These are phyloP conservation scores for Themeda triandra DNA, from an alignment of 176 grass and related monocot species.

Conservation along the genomic window DNA sequence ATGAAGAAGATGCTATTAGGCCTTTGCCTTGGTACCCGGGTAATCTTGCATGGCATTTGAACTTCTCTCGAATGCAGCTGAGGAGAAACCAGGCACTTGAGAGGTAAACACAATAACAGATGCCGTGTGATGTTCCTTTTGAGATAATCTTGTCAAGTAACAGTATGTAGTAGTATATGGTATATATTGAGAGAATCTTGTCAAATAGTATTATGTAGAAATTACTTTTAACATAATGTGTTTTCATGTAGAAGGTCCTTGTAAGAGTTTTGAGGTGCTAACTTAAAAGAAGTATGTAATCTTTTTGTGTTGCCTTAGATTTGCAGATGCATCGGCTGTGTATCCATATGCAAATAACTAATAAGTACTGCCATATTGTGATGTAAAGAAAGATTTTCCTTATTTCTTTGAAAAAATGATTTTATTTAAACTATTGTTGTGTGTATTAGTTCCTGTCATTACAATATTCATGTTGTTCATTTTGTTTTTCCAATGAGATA, in stretches of 20 bases:
- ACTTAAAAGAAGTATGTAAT: background rate
- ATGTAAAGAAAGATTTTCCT: background rate
- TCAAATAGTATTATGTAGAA: background rate
- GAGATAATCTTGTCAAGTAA: background rate
- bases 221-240: background rate
- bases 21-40: constrained; percentile 95
- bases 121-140: constrained; percentile 18
- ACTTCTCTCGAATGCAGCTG: constrained; percentile 96
- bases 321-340: background rate
- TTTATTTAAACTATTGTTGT: background rate
- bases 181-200: background rate
- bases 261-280: constrained; percentile 13
- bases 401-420: background rate
- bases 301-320: background rate
- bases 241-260: constrained; percentile 4
- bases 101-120: constrained; percentile 43
- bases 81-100: constrained; percentile 98
- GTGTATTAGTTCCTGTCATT: background rate
- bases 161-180: background rate
- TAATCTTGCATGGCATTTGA: constrained; percentile 99
- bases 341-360: background rate
- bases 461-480: background rate
- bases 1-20: constrained; percentile 79
- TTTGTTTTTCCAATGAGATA: constrained; percentile 1
- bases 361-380: background rate